phyloP scores from a whole-genome alignment of 768 basidiomycete genomes.

The Coprinopsis marcescibilis region DNA sequence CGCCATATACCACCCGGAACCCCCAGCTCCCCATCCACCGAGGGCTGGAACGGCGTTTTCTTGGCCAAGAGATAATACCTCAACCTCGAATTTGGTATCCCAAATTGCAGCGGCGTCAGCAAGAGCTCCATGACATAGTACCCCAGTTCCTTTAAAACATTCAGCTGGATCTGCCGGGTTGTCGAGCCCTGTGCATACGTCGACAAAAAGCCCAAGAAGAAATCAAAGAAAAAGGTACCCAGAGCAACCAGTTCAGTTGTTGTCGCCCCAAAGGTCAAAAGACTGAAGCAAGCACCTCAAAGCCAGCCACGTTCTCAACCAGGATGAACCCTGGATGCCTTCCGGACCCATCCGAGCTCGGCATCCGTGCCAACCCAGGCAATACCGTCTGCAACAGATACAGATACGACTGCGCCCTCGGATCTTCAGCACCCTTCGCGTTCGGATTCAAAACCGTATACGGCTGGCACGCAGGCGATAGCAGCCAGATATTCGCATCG shows the following conservation, averaged over 20 bases:
- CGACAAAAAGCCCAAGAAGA: conserved; percentile 1
- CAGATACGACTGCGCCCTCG: conserved; percentile 71
- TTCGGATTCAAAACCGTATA: conserved; percentile 74
- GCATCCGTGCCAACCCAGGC: conserved; percentile 44
- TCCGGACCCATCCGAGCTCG: too few relatives aligned
- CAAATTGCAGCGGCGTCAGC: conserved; percentile 72
- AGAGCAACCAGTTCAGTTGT: background rate
- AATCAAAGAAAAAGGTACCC: background rate
- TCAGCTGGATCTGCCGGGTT: conserved; percentile 52
- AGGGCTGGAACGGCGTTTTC: conserved; percentile 24
- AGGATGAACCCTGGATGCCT: conserved; percentile 55
- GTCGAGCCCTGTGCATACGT: conserved; percentile 51
- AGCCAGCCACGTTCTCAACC: conserved; percentile 80
- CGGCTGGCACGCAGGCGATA: conserved; percentile 82
- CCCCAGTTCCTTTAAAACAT: conserved; percentile 44
- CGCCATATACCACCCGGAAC: conserved; percentile 33
- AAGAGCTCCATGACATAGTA: conserved; percentile 59
- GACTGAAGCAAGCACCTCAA: conserved; percentile 47
- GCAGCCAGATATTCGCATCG: conserved; percentile 63
- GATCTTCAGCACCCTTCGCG: conserved; percentile 66
- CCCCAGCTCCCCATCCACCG: background rate
- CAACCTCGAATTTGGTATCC: conserved; percentile 76
- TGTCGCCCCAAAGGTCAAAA: conserved; percentile 5
- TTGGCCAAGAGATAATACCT: conserved; percentile 78
- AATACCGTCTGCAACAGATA: conserved; percentile 61